These are phyloP conservation scores for Senecio squalidus DNA, from an alignment of 140 eudicot species.

Conservation along the genomic window DNA sequence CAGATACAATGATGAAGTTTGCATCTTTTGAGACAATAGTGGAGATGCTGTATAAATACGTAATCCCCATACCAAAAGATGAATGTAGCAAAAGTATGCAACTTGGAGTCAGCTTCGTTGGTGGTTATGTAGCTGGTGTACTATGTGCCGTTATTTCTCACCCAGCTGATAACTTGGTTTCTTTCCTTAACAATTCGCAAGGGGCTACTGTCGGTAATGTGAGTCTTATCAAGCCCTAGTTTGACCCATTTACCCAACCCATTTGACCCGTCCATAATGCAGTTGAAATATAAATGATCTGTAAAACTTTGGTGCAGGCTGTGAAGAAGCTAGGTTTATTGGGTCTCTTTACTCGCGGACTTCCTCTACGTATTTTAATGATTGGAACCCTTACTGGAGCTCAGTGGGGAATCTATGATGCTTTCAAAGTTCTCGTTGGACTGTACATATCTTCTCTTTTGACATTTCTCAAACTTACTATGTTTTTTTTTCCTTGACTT, in stretches of 20 bases:
- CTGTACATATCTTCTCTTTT: conserved; percentile 48
- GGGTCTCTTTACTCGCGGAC: conserved; percentile 86
- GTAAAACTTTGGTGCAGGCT: conserved; percentile 44
- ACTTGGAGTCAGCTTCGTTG: conserved; percentile 90
- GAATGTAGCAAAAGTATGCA: conserved; percentile 69
- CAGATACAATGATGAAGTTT: conserved; percentile 97
- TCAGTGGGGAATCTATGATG: conserved; percentile 92
- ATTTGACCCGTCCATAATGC: too few relatives aligned
- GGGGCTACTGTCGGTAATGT: conserved; percentile 81
- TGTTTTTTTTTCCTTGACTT: background rate
- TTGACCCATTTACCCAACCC: too few relatives aligned
- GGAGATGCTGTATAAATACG: conserved; percentile 66
- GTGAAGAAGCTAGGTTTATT: conserved; percentile 64
- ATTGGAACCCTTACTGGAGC: conserved; percentile 93
- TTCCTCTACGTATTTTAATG: conserved; percentile 90
- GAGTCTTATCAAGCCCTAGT: conserved; percentile 15
- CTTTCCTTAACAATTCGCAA: conserved; percentile 84
- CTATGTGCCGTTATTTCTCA: conserved; percentile 87
- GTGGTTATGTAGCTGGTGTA: conserved; percentile 90
- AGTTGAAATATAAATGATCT: background rate
- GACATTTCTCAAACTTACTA: background rate
- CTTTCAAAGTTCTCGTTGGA: conserved; percentile 85
- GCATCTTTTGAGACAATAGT: conserved; percentile 83
- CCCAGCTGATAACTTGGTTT: conserved; percentile 93
- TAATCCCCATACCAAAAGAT: conserved; percentile 74